phyloP scores from a whole-genome alignment of 805 yeast species.

The Lachancea thermotolerans region DNA sequence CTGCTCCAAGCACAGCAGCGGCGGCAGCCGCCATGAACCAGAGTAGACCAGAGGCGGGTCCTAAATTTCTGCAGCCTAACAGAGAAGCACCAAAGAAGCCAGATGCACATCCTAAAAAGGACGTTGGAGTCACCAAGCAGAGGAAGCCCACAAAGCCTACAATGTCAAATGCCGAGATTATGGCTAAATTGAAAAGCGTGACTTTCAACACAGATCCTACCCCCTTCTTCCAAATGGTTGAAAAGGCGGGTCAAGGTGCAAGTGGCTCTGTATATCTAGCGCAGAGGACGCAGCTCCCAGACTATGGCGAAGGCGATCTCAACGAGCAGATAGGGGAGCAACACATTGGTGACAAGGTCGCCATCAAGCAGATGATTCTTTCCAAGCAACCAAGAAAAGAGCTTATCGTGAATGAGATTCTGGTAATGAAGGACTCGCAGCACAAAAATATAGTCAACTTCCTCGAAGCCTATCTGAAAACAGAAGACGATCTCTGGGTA shows the following conservation, averaged over 20 bases:
- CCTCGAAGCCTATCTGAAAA: conserved; percentile 80
- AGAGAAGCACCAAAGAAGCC: conserved; percentile 30
- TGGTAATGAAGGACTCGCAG: conserved; percentile 93
- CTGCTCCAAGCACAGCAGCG: conserved; percentile 16
- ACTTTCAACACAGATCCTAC: conserved; percentile 85
- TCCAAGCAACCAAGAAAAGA: conserved; percentile 91
- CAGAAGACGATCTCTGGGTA: conserved; percentile 87
- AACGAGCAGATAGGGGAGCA: conserved; percentile 17
- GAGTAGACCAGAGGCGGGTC: conserved; percentile 5
- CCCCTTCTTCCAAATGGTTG: conserved; percentile 65
- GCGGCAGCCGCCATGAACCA: conserved; percentile 15
- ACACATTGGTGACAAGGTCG: conserved; percentile 61
- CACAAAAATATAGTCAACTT: conserved; percentile 94
- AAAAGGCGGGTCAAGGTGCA: conserved; percentile 96
- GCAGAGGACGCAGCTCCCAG: conserved; percentile 44
- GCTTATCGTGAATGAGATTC: conserved; percentile 87
- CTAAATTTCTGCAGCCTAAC: conserved; percentile 18
- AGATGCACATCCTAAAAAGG: conserved; percentile 15
- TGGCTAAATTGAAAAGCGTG: conserved; percentile 74
- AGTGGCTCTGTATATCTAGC: conserved; percentile 93
- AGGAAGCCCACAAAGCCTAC: conserved; percentile 49
- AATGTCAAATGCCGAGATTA: conserved; percentile 80
- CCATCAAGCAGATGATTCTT: conserved; percentile 93
- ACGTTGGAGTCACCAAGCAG: conserved; percentile 31
- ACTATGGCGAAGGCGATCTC: conserved; percentile 13